Evolutionary conservation across 2,329 filamentous ascomycete species (phyloP).

Genomic region (Arthroderma sp.): DNA sequence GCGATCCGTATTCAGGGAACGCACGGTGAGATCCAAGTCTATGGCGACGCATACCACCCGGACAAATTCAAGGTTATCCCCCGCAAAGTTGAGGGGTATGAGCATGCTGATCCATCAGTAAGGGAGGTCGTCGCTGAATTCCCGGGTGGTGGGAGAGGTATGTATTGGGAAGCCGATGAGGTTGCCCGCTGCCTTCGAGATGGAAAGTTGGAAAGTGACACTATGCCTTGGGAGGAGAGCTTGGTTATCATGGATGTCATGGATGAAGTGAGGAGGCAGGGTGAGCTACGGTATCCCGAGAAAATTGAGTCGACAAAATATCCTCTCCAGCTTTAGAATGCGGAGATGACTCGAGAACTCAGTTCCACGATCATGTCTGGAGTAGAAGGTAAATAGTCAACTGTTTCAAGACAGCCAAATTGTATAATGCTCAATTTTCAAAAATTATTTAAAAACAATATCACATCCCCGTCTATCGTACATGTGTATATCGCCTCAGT

Average conservation of each 20-base stretch:
- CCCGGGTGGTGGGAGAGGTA: constrained; percentile 57
- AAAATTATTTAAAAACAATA: too few relatives aligned
- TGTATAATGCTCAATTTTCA: too few relatives aligned
- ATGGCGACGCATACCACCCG: constrained; percentile 57
- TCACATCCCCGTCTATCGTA: too few relatives aligned
- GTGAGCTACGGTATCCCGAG: constrained; percentile 49
- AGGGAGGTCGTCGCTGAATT: constrained; percentile 28
- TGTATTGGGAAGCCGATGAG: constrained; percentile 84
- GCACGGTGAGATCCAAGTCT: constrained; percentile 69
- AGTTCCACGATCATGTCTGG: not conserved
- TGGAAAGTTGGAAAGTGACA: constrained; percentile 60
- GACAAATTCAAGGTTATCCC: constrained; percentile 51
- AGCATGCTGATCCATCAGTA: constrained; percentile 28
- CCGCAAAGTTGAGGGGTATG: constrained; percentile 34
- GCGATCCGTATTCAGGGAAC: constrained; percentile 69
- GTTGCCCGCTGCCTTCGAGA: constrained; percentile 61
- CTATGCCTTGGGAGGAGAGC: constrained; percentile 61
- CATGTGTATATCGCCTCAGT: too few relatives aligned
- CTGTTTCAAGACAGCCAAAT: too few relatives aligned
- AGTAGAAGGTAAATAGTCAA: too few relatives aligned
- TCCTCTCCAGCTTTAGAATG: constrained; percentile 30
- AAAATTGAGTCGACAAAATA: constrained; percentile 50
- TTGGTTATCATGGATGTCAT: constrained; percentile 73
- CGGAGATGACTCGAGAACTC: not conserved
- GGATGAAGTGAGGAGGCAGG: constrained; percentile 55